Conservation (phyloP, 805 yeast genomes). For the Candida silvicultrix region DNA sequence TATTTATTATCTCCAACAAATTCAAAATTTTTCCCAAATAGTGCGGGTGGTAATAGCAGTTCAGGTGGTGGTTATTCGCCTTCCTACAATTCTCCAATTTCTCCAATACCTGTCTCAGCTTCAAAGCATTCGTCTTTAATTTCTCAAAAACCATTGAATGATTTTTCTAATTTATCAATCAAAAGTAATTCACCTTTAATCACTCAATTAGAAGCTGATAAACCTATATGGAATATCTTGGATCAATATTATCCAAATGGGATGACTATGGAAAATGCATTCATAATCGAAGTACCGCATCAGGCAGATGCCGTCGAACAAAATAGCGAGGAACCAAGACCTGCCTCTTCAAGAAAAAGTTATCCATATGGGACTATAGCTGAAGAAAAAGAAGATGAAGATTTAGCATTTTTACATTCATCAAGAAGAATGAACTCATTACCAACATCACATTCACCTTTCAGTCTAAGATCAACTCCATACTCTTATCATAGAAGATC, state of each 20-base stretch:
- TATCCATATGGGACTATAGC: conserved; percentile 17
- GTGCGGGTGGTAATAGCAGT: background rate
- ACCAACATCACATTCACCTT: conserved; percentile 5
- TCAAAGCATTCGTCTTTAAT: conserved; percentile 10
- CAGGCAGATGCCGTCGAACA: conserved; percentile 1
- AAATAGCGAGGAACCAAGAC: background rate
- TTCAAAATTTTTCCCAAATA: conserved; percentile 6
- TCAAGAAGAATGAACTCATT: conserved; percentile 14
- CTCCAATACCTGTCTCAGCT: conserved; percentile 20
- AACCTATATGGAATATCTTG: conserved; percentile 47
- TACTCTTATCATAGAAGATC: conserved; percentile 13
- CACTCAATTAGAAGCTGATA: conserved; percentile 50
- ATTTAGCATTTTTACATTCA: conserved; percentile 1
- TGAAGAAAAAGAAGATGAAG: conserved; percentile 19
- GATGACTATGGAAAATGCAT: conserved; percentile 60
- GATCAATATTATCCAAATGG: conserved; percentile 62
- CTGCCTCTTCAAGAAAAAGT: conserved; percentile 2
- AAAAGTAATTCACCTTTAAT: conserved; percentile 13
- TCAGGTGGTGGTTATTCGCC: conserved; percentile 1
- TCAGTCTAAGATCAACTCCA: conserved; percentile 7
- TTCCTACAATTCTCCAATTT: conserved; percentile 13
- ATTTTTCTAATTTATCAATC: conserved; percentile 5
- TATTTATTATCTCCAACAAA: conserved; percentile 7
- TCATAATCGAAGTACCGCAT: conserved; percentile 45
- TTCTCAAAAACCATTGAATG: conserved; percentile 7